Evolutionary conservation across 441 rosid species (phyloP), one percentile per base, ranked within the genome.

Genomic region (Daphne laureola): DNA sequence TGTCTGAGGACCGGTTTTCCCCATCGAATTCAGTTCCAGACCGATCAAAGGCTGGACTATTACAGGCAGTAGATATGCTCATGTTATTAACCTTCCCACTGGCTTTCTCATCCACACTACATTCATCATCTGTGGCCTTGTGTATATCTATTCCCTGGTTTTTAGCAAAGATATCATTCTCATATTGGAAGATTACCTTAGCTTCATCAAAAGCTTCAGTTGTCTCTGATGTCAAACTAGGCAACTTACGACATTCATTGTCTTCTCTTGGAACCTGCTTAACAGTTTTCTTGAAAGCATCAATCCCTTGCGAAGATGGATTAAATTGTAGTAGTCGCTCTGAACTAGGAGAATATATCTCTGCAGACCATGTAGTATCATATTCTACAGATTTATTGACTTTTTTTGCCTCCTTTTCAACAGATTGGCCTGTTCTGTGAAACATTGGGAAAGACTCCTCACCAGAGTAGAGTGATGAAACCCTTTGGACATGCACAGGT

Each of bases 1-100:
- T 53, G 14, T 78, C 84, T 42, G 77, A 79, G 50, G 71, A 69
- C 71, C 84, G 78, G 68, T 74, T 67, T 51, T 67, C 68, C 57
- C 75, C 57, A 45, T 69, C 74, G 1, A 57, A 9, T 9, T 31
- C 9, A 31, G 1, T 31, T 31, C 38, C 38, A 31, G 11, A 31
- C 11, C 11, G 38, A 31, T 9, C 38, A 31, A 6, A 31, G 38
- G 38, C 38, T 31, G 11, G 38, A 31, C 38, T 31, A 31, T 31
- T 31, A 31, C 38, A 31, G 38, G 11, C 38, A 31, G 9, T 9
- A 31, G 38, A 7, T 31, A 31, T 31, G 38, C 11, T 5, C 38
- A 31, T 31, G 38, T 31, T 11, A 31, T 1, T 31, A 7, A 31
- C 38, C 12, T 31, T 31, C 38, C 38, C 38, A 31, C 9, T 5